A percentile compares a stretch with the other conserved stretches of the same genome.
Conservation (phyloP, 1,284 basidiomycete genomes). For the Termitomyces sp. region DNA sequence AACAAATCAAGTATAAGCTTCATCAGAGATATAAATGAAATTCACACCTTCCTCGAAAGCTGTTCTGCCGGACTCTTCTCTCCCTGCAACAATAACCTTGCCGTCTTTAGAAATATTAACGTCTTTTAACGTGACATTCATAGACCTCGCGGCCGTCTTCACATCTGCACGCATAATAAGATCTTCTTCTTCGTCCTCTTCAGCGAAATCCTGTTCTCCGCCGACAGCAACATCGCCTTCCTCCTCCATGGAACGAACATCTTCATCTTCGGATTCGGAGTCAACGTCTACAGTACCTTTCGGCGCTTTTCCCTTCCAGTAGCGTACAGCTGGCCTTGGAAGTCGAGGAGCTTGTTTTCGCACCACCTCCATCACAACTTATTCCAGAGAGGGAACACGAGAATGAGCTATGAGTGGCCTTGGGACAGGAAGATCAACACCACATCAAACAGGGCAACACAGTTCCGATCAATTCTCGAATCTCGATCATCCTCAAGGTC, state of each 20-base stretch:
- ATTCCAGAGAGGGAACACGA: background rate
- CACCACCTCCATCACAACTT: slow-evolving; percentile 18
- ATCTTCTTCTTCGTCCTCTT: slow-evolving; percentile 41
- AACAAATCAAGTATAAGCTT: background rate
- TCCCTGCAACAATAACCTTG: slow-evolving; percentile 70
- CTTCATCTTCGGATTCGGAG: slow-evolving; percentile 61
- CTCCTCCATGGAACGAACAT: slow-evolving; percentile 36
- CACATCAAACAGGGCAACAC: slow-evolving; percentile 11
- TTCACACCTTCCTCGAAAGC: slow-evolving; percentile 36
- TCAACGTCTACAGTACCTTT: slow-evolving; percentile 58
- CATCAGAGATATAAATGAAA: background rate
- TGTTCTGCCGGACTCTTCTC: slow-evolving; percentile 69
- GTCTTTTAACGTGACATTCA: slow-evolving; percentile 70
- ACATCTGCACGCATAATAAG: slow-evolving; percentile 28
- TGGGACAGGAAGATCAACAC: slow-evolving; percentile 1
- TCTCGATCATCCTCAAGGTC: background rate
- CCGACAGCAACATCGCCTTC: slow-evolving; percentile 55
- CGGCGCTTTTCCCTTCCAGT: slow-evolving; percentile 82
- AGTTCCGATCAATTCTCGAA: background rate
- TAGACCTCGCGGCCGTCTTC: slow-evolving; percentile 39
- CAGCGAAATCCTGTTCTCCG: slow-evolving; percentile 45
- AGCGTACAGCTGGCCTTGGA: slow-evolving; percentile 68
- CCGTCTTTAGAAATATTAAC: slow-evolving; percentile 75
- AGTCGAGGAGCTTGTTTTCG: slow-evolving; percentile 69
- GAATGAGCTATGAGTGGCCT: background rate